Evolutionary conservation across 2,329 filamentous ascomycete genomes (phyloP).

Genomic region (Penicillium fuscoglaucum): DNA sequence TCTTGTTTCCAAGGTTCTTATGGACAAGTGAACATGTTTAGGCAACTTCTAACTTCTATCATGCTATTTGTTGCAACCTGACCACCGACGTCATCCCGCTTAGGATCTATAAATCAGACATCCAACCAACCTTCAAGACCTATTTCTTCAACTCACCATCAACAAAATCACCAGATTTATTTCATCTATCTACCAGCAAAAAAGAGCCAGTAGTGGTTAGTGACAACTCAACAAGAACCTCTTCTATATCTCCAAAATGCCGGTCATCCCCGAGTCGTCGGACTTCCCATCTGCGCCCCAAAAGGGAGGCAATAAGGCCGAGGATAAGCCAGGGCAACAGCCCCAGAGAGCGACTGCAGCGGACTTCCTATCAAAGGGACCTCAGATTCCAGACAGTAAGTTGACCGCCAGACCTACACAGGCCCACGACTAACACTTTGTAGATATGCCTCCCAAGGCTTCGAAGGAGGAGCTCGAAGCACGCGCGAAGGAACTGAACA

Average conservation of each 20-base stretch:
- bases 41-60: background rate
- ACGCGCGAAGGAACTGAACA: constrained; percentile 65
- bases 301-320: constrained; percentile 21
- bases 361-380: constrained; percentile 46
- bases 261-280: constrained; percentile 32
- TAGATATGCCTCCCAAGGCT: constrained; percentile 45
- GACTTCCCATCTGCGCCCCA: constrained; percentile 24
- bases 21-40: background rate
- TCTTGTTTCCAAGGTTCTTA: background rate
- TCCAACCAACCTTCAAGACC: background rate
- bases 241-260: constrained; percentile 25
- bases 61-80: constrained; percentile 1
- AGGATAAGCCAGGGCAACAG: constrained; percentile 35
- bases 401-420: background rate
- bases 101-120: constrained; percentile 16
- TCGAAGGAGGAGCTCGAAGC: constrained; percentile 67
- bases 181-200: background rate
- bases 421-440: background rate
- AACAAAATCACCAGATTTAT: background rate
- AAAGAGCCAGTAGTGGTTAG: background rate
- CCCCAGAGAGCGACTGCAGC: constrained; percentile 34
- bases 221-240: background rate
- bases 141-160: background rate
- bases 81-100: constrained; percentile 25
- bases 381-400: constrained; percentile 46